phyloP scores from a whole-genome alignment of 257 asterid genomes.

The Catharanthus roseus region DNA sequence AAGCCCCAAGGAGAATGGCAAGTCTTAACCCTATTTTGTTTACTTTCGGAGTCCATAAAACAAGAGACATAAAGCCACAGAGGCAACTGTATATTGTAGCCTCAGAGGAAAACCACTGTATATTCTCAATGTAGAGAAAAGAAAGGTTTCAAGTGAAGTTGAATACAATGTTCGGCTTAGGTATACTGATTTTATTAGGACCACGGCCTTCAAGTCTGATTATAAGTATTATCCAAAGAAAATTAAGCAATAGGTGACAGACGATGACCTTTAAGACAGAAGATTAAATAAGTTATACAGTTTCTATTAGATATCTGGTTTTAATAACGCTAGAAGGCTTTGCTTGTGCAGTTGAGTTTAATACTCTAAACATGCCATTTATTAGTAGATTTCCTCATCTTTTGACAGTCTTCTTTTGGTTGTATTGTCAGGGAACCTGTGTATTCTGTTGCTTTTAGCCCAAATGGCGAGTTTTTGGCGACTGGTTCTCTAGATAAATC shows the following conservation, averaged over 20 bases:
- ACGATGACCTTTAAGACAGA: not conserved
- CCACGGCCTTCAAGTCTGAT: too few relatives aligned
- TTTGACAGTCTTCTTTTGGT: not conserved
- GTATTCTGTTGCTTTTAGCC: slow-evolving; percentile 32
- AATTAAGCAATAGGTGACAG: not conserved
- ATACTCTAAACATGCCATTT: not conserved
- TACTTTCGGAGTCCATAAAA: not conserved
- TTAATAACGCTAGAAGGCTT: too few relatives aligned
- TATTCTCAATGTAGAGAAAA: not conserved
- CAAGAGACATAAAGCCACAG: not conserved
- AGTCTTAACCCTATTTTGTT: not conserved
- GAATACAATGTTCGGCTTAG: too few relatives aligned
- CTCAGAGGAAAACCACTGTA: not conserved
- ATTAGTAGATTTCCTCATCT: not conserved
- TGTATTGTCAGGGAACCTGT: slow-evolving; percentile 28
- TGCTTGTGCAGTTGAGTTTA: not conserved
- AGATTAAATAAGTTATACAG: not conserved
- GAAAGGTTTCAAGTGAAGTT: too few relatives aligned
- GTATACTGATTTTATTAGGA: too few relatives aligned
- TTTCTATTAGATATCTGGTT: not conserved
- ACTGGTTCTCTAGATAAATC: slow-evolving; percentile 33
- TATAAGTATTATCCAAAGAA: too few relatives aligned
- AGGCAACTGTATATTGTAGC: not conserved
- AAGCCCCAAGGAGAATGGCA: too few relatives aligned
- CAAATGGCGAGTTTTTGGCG: slow-evolving; percentile 32